Evolutionary conservation across 2,329 filamentous ascomycete genomes (phyloP), one percentile per base, ranked within the genome.

Genomic region (Clarireedia sp.): DNA sequence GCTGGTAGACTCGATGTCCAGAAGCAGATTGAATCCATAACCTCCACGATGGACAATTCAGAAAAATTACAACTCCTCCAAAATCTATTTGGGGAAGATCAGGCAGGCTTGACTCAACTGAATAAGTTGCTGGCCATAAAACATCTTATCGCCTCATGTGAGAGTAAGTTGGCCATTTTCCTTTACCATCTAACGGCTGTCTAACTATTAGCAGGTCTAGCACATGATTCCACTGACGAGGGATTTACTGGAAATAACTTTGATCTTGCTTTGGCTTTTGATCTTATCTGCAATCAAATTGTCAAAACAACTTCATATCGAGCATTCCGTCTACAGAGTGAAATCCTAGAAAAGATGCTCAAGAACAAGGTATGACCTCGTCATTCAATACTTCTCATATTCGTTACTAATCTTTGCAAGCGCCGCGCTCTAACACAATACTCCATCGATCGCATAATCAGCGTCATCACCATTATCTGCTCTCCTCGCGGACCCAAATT

Each of bases 391-490:
- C 21, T 16, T 4, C 43, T 14, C 14, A 14, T 5, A 6, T 8
- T 46, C 21, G 14, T 46, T 8, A 7, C 45, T n/a, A 10, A 52
- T 33, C 48, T 59, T 59, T 43, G 23, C 6, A 24, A 68, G 66
- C 53, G 59, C 14, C 63, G 60, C 17, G 61, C 62, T 23, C 58
- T 70, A 16, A 63, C 64, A 2, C 68, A 70, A 63, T 69, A 62
- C 59, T 66, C 65, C 23, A 64, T 70, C 53, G 68, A 70, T 44
- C 64, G 59, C 40, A 69, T 66, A 10, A 59, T 70, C 8, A 65
- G 64, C n/a, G 59, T 58, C 49, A 63, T 70, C 29, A 59, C 66
- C 14, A 65, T 65, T n/a, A 55, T 68, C 23, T 68, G 66, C 54
- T 68, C 68, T 7, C 60, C 59, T 14, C 54, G 58, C 19, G 61